Evolutionary conservation across 345 rosid genomes (phyloP), one percentile per base, ranked within the genome.

Genomic region (Iberis pinnata): DNA sequence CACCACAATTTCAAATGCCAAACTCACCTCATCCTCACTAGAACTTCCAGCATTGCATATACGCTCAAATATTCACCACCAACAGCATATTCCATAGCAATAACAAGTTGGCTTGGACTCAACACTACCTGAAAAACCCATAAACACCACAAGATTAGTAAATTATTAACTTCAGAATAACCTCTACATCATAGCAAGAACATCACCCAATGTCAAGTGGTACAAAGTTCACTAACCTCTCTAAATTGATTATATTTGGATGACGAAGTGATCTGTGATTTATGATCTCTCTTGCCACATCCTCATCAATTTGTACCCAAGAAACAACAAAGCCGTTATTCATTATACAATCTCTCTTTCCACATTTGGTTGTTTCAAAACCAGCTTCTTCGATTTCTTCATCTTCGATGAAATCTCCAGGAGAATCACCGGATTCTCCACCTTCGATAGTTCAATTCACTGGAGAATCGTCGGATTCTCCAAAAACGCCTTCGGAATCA

Each of bases 181-280:
- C n/a, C n/a, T n/a, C n/a, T n/a, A n/a, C n/a, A 2, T 15, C 35
- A 49, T 18, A 25, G 7, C 15, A 4, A 52, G 18, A 60, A 16
- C 9, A 18, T 26, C 48, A 65, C n/a, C 60, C 12, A 6, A 42
- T 26, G 5, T n/a, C n/a, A 29, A 41, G 19, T 10, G 12, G 15
- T 15, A 39, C 26, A 4, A 27, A 60, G 56, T 7, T 2, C 12
- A 60, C 50, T 2, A 31, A 72, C 94, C 97, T 88, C 95, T 75
- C 76, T 88, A 71, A 84, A 85, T 39, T 90, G 62, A 88, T 86
- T 32, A 88, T 85, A 69, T 85, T 88, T 3, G 97, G 92, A 71
- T 88, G 97, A 60, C 84, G 79, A 39, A 82, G 80, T 26, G 92
- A 82, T 77, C 76, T 75, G 64, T 88, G 97, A 60, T 88, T 88